These are phyloP conservation scores for Dispira parvispora DNA, from an alignment of 192 early-diverging fungal genomes.

Conservation along the genomic window DNA sequence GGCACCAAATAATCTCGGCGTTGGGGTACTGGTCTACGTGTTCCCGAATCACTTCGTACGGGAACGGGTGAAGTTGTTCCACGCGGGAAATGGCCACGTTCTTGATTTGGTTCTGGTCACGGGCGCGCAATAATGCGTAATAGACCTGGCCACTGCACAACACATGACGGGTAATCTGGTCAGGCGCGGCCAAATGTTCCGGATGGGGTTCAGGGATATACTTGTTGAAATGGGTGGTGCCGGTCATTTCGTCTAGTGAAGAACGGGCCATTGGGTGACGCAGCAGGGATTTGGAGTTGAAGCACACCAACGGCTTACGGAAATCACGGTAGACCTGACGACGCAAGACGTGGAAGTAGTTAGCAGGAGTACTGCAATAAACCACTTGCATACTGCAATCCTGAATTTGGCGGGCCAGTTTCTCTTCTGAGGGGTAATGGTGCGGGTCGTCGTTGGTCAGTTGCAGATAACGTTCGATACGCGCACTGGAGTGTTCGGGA, in stretches of 20 bases:
- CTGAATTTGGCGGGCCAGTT: slow-evolving; percentile 83
- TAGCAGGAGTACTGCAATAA: slow-evolving; percentile 91
- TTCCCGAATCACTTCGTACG: slow-evolving; percentile 75
- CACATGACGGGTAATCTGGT: slow-evolving; percentile 81
- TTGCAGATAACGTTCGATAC: slow-evolving; percentile 91
- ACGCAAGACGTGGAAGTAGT: slow-evolving; percentile 92
- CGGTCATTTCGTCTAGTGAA: slow-evolving; percentile 60
- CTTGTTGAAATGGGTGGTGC: slow-evolving; percentile 68
- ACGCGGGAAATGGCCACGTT: slow-evolving; percentile 84
- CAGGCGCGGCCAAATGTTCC: slow-evolving; percentile 51
- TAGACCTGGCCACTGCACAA: slow-evolving; percentile 97
- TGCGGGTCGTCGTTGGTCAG: slow-evolving; percentile 91
- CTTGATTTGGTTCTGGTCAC: slow-evolving; percentile 76
- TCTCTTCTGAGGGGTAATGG: slow-evolving; percentile 55
- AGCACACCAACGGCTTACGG: slow-evolving; percentile 80
- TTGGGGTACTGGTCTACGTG: slow-evolving; percentile 82
- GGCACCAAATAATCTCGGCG: slow-evolving; percentile 82
- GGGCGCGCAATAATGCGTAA: slow-evolving; percentile 76
- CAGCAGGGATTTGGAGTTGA: slow-evolving; percentile 75
- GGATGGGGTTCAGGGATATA: slow-evolving; percentile 88
- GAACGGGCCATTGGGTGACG: slow-evolving; percentile 88
- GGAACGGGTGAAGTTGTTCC: slow-evolving; percentile 93
- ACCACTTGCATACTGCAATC: slow-evolving; percentile 98
- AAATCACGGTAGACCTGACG: slow-evolving; percentile 94
- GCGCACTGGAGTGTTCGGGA: slow-evolving; percentile 91